Conservation (phyloP, 345 rosid genomes). For the Lumnitzera littorea region DNA sequence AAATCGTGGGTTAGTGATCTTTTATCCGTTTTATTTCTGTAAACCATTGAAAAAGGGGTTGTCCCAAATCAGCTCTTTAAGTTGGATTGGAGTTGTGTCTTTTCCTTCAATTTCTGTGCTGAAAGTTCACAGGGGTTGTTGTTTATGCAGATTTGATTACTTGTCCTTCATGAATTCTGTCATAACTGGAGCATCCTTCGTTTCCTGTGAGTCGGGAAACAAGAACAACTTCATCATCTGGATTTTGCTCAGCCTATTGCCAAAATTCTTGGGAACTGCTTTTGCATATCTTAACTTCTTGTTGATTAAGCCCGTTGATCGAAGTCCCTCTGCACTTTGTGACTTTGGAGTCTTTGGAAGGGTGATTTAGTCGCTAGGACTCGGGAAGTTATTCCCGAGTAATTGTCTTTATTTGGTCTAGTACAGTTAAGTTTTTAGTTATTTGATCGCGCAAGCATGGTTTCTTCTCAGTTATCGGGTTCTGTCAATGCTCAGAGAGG, state of each 20-base stretch:
- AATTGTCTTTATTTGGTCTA: neutral
- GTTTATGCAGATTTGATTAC: slow-evolving; percentile 41
- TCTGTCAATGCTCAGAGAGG: slow-evolving; percentile 16
- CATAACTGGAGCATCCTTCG: slow-evolving; percentile 50
- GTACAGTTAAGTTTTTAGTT: neutral
- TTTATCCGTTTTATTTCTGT: too few relatives aligned
- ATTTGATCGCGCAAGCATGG: slow-evolving; percentile 30
- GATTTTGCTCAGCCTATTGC: slow-evolving; percentile 70
- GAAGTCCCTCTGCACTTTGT: slow-evolving; percentile 26
- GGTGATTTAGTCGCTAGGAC: slow-evolving; percentile 17
- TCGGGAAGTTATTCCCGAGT: slow-evolving; percentile 1
- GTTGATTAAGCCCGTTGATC: slow-evolving; percentile 42
- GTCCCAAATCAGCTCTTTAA: too few relatives aligned
- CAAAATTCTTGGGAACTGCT: slow-evolving; percentile 55
- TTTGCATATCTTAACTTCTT: slow-evolving; percentile 36
- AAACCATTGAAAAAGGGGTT: too few relatives aligned
- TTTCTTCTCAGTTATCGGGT: slow-evolving; percentile 39
- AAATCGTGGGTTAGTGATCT: too few relatives aligned
- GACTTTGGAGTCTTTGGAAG: slow-evolving; percentile 7
- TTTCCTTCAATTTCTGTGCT: too few relatives aligned
- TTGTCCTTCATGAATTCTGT: slow-evolving; percentile 80
- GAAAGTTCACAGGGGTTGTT: too few relatives aligned
- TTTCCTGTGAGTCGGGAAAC: slow-evolving; percentile 98
- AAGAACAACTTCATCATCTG: slow-evolving; percentile 59
- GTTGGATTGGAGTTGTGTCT: too few relatives aligned